Conservation (phyloP, 2,329 filamentous ascomycete species). For the Botrytis galanthina region DNA sequence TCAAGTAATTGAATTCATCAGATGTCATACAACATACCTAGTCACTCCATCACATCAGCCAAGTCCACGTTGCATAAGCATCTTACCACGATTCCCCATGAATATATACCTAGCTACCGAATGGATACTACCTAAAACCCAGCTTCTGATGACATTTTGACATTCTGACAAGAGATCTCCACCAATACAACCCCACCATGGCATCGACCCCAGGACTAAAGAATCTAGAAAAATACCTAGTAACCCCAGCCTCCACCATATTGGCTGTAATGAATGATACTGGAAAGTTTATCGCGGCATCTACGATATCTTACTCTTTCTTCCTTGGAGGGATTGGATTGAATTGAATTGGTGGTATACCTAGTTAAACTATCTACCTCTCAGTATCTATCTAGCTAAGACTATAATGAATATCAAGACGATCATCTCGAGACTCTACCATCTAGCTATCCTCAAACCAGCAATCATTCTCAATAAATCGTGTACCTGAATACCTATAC, state of each 20-base stretch:
- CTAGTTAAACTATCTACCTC: not conserved
- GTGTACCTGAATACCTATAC: not conserved
- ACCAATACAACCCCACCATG: not conserved
- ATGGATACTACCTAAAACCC: not conserved
- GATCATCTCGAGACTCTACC: not conserved
- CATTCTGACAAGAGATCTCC: not conserved
- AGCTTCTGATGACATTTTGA: not conserved
- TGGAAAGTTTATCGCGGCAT: not conserved
- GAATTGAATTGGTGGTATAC: not conserved
- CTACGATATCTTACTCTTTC: too few relatives aligned
- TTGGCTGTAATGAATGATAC: not conserved
- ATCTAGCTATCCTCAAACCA: not conserved
- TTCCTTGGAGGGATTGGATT: not conserved
- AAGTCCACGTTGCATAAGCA: not conserved
- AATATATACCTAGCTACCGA: not conserved
- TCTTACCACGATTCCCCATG: not conserved
- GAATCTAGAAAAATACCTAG: not conserved
- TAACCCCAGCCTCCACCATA: not conserved
- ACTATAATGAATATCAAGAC: not conserved
- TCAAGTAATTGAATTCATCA: not conserved
- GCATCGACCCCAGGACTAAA: not conserved
- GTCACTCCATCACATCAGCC: slow-evolving; percentile 1
- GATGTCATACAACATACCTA: not conserved
- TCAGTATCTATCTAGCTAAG: too few relatives aligned
- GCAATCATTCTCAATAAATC: not conserved